Base-by-base conservation (phyloP, 1,139 yeast species). In the Debaryomyces singareniensis region DNA sequence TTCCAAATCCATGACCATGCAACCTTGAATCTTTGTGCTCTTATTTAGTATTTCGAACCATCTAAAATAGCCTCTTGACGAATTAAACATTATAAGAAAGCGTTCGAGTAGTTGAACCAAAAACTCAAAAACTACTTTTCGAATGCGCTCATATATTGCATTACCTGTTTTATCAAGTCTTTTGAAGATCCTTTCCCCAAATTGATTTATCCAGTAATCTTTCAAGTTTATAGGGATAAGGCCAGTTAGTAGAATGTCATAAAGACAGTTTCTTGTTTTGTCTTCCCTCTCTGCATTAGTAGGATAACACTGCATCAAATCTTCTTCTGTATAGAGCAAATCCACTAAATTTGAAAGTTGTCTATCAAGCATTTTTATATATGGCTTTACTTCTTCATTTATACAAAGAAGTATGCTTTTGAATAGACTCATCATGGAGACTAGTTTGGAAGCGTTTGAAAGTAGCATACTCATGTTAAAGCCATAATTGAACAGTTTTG, bases 161-260 rank as follows among this genome's bases (percentile, higher is more conserved):
- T 62, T 59, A 0, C 82, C 80, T 14, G 68, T 37, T 33, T 68
- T 71, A 7, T 57, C 54, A 71, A 89, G 71, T 41, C 73, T 64
- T 39, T 74, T 77, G 26, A 75, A 52, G 9, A 86, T 87, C 36
- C 84, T 59, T 37, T 83, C 91, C 2, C 85, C 87, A 24, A 83
- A 59, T 34, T 66, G 72, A 38, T 67, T 65, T 13, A 62, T 38
- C 70, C 70, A 67, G 38, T 39, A 67, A 41, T 67, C 72, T 30
- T 54, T 58, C 11, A 56, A 41, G 2, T 34, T 22, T 20, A 54
- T 60, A 2, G 75, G 68, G 36, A 79, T 63, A 28, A 74, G 55
- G 2, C 82, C 80, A 0, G 87, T 78, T 3, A 79, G 44, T 2
- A 80, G 51, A 9, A 76, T 47, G 30, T 74, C 78, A 36, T 64